A percentile compares a stretch with the other conserved stretches of the same genome.
Evolutionary conservation across 257 asterid genomes (phyloP).

Genomic region (Linderniella brevidens): DNA sequence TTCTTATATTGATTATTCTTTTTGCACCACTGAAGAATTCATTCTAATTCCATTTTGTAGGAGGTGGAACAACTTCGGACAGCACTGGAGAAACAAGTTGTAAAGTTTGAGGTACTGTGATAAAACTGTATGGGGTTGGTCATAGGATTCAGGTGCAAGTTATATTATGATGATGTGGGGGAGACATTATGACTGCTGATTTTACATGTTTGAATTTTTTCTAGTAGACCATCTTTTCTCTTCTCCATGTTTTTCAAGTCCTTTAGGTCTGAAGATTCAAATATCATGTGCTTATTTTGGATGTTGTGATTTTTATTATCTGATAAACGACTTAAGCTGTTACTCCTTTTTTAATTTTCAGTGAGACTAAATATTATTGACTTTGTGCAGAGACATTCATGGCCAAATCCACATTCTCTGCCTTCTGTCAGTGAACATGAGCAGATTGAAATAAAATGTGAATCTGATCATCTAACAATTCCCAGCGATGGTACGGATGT

Average conservation of each 20-base stretch:
- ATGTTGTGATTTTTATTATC: not conserved
- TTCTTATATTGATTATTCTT: not conserved
- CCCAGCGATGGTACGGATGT: constrained; percentile 61
- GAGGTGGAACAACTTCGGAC: constrained; percentile 71
- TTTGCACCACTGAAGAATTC: constrained; percentile 1
- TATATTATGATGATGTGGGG: too few species aligned
- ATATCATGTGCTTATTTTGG: not conserved
- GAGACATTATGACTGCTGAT: too few species aligned
- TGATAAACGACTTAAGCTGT: too few species aligned
- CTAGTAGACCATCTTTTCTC: too few species aligned
- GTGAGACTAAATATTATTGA: too few species aligned
- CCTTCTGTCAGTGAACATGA: constrained; percentile 24
- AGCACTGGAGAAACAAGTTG: constrained; percentile 49
- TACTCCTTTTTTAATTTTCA: too few species aligned
- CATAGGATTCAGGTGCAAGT: not conserved
- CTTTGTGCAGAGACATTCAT: constrained; percentile 26
- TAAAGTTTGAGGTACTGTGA: constrained; percentile 54
- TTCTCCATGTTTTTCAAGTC: too few species aligned
- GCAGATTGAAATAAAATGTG: constrained; percentile 19
- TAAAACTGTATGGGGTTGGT: constrained; percentile 6
- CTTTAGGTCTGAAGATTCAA: not conserved
- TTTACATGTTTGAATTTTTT: too few species aligned
- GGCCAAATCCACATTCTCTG: constrained; percentile 25
- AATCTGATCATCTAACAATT: constrained; percentile 32
- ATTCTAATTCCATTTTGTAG: constrained; percentile 22